These are phyloP conservation scores for Dryadomyces quercivorus DNA, from an alignment of 2,329 filamentous ascomycete genomes.

Conservation along the genomic window DNA sequence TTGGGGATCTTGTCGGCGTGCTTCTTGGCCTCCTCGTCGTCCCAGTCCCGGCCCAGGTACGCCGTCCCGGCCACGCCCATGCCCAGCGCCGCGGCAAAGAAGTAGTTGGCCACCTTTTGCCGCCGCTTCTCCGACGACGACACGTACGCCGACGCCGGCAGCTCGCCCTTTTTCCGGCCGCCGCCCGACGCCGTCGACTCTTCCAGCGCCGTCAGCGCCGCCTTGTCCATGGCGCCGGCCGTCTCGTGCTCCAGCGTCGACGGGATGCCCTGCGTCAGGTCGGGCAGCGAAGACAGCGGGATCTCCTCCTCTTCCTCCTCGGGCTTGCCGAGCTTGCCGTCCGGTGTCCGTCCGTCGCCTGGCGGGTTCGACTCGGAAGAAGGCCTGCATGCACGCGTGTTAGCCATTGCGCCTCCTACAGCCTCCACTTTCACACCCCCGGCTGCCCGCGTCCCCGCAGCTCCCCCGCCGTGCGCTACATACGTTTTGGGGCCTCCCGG, in stretches of 20 bases:
- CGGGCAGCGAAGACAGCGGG: conserved; percentile 62
- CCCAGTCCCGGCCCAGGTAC: conserved; percentile 84
- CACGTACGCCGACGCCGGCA: conserved; percentile 71
- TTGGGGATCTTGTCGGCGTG: conserved; percentile 59
- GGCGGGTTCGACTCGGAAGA: background rate
- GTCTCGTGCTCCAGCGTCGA: conserved; percentile 78
- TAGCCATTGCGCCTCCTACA: background rate
- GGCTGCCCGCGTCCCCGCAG: no score
- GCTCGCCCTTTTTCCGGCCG: conserved; percentile 49
- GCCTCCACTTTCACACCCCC: no score
- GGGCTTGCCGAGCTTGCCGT: background rate
- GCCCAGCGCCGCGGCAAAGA: conserved; percentile 51
- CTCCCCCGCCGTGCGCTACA: background rate
- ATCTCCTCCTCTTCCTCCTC: conserved; percentile 20
- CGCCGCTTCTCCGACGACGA: conserved; percentile 82
- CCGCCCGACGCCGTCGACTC: conserved; percentile 13
- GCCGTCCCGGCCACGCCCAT: conserved; percentile 45
- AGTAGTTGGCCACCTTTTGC: conserved; percentile 61
- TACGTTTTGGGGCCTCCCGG: background rate
- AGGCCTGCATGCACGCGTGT: background rate
- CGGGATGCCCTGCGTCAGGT: conserved; percentile 88
- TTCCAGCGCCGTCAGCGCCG: conserved; percentile 21
- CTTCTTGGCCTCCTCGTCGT: conserved; percentile 55
- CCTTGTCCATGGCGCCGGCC: conserved; percentile 27
- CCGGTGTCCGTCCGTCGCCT: background rate